These are phyloP conservation scores for Eimeria sp. DNA, from an alignment of 169 alveolate genomes.

Conservation along the genomic window DNA sequence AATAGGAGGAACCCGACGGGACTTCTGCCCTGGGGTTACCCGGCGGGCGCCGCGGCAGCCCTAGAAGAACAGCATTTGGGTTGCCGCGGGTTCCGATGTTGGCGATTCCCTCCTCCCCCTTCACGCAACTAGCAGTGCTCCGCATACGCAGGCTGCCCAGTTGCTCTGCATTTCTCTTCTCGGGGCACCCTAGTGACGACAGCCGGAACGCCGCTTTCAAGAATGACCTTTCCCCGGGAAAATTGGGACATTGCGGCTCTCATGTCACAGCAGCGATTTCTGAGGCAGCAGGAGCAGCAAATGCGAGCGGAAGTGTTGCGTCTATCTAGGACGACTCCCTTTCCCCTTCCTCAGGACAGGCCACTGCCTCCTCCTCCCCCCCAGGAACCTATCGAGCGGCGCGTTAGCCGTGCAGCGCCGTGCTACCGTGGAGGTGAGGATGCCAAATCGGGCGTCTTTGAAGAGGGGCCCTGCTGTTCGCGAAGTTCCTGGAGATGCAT, in stretches of 20 bases:
- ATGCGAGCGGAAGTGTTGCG: constrained; percentile 51
- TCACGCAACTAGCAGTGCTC: not conserved
- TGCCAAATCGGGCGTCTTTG: not conserved
- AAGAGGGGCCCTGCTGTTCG: not conserved
- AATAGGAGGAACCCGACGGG: not conserved
- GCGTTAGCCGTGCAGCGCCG: not conserved
- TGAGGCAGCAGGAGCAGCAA: constrained; percentile 68
- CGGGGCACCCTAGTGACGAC: not conserved
- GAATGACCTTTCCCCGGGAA: not conserved
- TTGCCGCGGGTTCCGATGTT: constrained; percentile 34
- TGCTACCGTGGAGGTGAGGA: not conserved
- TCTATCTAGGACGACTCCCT: not conserved
- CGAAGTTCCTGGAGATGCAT: not conserved
- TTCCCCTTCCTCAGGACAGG: constrained; percentile 10
- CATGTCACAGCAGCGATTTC: constrained; percentile 44
- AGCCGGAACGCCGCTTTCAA: not conserved
- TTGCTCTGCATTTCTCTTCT: not conserved
- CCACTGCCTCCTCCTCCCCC: constrained; percentile 75
- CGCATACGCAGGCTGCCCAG: not conserved
- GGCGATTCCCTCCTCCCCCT: not conserved
- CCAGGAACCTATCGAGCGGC: constrained; percentile 58
- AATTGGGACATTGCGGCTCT: constrained; percentile 33
- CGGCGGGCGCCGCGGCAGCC: not conserved
- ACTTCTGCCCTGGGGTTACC: not conserved
- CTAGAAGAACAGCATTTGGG: not conserved